Evolutionary conservation across 1,284 basidiomycete species (phyloP).

Genomic region (Ustilago loliicola): DNA sequence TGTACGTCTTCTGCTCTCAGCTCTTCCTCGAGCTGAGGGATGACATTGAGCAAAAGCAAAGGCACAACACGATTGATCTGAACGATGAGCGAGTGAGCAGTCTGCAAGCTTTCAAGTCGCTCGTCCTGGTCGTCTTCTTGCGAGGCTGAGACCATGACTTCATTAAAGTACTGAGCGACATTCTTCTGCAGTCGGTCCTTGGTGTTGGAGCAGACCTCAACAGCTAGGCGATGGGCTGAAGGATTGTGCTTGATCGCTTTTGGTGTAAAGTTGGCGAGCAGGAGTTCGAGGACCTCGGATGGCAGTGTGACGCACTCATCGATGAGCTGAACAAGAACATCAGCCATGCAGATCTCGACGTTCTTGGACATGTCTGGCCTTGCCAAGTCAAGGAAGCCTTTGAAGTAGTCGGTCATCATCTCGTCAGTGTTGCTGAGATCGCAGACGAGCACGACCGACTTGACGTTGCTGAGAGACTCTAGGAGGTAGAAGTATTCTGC

Average conservation of each 20-base stretch:
- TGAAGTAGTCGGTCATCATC: slow-evolving; percentile 85
- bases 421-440: slow-evolving; percentile 89
- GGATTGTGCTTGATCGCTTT: slow-evolving; percentile 74
- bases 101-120: slow-evolving; percentile 72
- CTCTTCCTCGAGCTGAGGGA: slow-evolving; percentile 93
- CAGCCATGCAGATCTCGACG: slow-evolving; percentile 86
- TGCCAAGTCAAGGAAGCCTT: slow-evolving; percentile 83
- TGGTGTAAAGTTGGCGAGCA: slow-evolving; percentile 87
- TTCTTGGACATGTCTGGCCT: slow-evolving; percentile 78
- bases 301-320: slow-evolving; percentile 86
- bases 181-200: slow-evolving; percentile 89
- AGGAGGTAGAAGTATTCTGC: slow-evolving; percentile 78
- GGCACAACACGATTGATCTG: slow-evolving; percentile 86
- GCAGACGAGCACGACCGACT: slow-evolving; percentile 92
- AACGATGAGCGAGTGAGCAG: slow-evolving; percentile 87
- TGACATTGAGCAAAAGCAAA: slow-evolving; percentile 84
- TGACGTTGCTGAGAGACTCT: slow-evolving; percentile 91
- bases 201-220: slow-evolving; percentile 85
- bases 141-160: slow-evolving; percentile 68
- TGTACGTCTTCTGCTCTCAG: slow-evolving; percentile 81
- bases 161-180: slow-evolving; percentile 77
- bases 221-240: slow-evolving; percentile 84
- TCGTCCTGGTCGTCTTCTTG: slow-evolving; percentile 69
- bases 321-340: slow-evolving; percentile 88
- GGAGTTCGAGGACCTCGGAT: slow-evolving; percentile 81